Evolutionary conservation across 495 filamentous ascomycete species (phyloP), one percentile per base, ranked within the genome.

Genomic region (Penicillium waksmanii): DNA sequence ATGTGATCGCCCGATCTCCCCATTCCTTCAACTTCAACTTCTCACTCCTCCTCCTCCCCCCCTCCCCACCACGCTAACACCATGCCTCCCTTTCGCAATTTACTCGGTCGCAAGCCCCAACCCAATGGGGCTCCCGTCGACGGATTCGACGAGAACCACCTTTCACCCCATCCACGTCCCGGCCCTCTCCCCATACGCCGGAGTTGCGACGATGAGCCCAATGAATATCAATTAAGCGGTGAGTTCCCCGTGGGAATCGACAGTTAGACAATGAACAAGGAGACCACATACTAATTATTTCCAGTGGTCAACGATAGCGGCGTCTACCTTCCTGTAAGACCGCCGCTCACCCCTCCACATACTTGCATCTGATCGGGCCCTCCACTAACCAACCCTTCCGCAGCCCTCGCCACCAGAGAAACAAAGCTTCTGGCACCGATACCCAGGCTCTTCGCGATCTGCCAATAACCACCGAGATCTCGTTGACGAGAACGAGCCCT

Each of bases 261-360:
- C 27, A 31, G 27, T 9, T 5, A 31, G 27, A 9, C 8, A 31
- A 31, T 9, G 27, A 31, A 31, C 8, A 1, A 31, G 7, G 27
- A 9, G 27, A 31, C 8, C 27, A 2, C 2, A 31, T 31, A 31
- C 27, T 31, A 31, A 40, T 23, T 44, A 5, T 21, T 48, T 15
- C n/a, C 70, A 98, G 95, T 97, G 38, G 94, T 98, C 70, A 95
- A 97, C 75, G 94, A 95, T 72, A 94, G 91, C 75, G 95, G 95
- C 47, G 90, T 97, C 54, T 98, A 97, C 76, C 88, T 98, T 62
- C 95, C 95, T 71, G 93, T 96, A 87, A 67, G 79, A 60, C 31
- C 31, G 4, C 11, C 13, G 12, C 12, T 12, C 36, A 38, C 5
- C 17, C 42, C 42, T 49, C 17, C 31, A 27, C 19, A 53, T 44